A percentile compares a stretch with the other conserved stretches of the same genome.
phyloP scores from a whole-genome alignment of 495 filamentous ascomycete species.

The Penicillium soppii region DNA sequence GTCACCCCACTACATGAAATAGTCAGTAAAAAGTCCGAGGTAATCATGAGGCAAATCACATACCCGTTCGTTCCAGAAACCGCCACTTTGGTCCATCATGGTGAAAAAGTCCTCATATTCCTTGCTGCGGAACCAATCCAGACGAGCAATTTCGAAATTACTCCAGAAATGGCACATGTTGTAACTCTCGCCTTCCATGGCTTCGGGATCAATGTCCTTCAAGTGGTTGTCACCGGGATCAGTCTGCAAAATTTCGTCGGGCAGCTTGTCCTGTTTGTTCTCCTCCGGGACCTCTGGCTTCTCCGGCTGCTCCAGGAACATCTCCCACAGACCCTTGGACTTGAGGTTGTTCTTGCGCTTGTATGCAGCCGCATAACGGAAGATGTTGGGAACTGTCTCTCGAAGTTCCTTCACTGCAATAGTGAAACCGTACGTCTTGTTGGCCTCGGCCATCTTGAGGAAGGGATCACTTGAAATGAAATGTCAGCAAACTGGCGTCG shows the following conservation, averaged over 20 bases:
- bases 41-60: constrained; percentile 26
- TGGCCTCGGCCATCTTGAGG: constrained; percentile 81
- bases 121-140: constrained; percentile 95
- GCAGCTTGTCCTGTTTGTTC: constrained; percentile 68
- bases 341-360: constrained; percentile 89
- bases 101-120: constrained; percentile 98
- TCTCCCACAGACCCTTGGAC: constrained; percentile 95
- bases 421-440: constrained; percentile 99
- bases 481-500: constrained; percentile 21
- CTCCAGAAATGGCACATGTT: constrained; percentile 99
- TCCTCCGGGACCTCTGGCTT: constrained; percentile 59
- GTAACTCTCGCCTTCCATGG: constrained; percentile 96
- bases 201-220: constrained; percentile 83
- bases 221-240: constrained; percentile 71
- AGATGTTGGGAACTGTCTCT: constrained; percentile 98
- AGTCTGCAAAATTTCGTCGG: constrained; percentile 77
- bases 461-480: constrained; percentile 77
- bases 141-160: constrained; percentile 96
- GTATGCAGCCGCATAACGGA: constrained; percentile 98
- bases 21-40: constrained; percentile 4
- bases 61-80: constrained; percentile 99
- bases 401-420: constrained; percentile 98
- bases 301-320: constrained; percentile 81
- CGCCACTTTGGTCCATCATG: constrained; percentile 97
- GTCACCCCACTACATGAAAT: constrained; percentile 80